Base-by-base conservation (phyloP, 2,329 filamentous ascomycete genomes). In the Elsinoe necatrix region DNA sequence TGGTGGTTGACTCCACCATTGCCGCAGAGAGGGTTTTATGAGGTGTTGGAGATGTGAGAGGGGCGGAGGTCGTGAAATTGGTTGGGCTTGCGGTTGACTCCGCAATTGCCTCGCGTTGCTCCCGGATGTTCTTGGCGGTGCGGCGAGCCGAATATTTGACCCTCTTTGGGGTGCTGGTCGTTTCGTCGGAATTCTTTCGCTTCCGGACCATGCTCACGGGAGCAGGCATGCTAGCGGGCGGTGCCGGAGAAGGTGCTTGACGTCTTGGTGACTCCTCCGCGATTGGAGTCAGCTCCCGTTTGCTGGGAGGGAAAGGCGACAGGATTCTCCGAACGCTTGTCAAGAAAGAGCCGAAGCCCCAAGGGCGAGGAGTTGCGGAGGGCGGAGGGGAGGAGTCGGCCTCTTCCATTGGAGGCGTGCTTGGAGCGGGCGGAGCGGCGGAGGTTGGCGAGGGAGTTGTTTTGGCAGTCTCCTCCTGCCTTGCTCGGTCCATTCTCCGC, bases 221-320 rank as follows among this genome's bases (percentile, higher is more conserved):
- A 37, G 16, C 29, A 23, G 48, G 48, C 31, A 37, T 35, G 8
- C 14, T 37, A 8, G 37, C 11, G 37, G 25, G 35, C 14, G 52
- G 20, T 18, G 52, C 18, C 14, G 21, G 6, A 16, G 37, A 5
- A 16, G 37, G 18, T 18, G 52, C 37, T 18, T 18, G 34, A n/a
- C 29, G 39, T 34, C 25, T 47, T 16, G 54, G 54, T 21, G 54
- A 29, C 29, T 56, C 54, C 31, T 56, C 54, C 21, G 39, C 9
- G 11, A 56, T 56, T 14, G 54, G 39, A 47, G 29, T 34, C 42
- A 45, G 54, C 41, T 25, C 23, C 27, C 41, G 34, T 27, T 47
- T 47, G 27, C 54, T 56, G 14, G 54, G 54, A 45, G 54, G 54
- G 41, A 56, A 56, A 7, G 54, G 54, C 41, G 54, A 56, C n/a